Evolutionary conservation across 2,329 filamentous ascomycete species (phyloP).

Genomic region (Xylariaceae sp.): DNA sequence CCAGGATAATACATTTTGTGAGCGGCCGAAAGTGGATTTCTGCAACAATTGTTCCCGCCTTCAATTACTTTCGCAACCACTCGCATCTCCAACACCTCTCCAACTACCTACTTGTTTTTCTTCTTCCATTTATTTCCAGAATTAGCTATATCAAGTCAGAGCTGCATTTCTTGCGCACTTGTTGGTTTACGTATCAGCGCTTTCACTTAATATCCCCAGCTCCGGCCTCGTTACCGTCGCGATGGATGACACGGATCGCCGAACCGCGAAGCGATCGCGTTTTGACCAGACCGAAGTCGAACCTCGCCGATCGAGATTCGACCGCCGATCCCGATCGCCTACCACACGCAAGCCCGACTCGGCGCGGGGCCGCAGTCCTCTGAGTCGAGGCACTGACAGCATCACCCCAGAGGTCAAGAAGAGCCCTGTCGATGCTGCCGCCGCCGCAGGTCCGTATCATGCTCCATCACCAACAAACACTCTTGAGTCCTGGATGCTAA

Average conservation of each 20-base stretch:
- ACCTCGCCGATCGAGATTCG: conserved; percentile 74
- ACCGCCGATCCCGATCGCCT: conserved; percentile 85
- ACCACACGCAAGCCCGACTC: conserved; percentile 61
- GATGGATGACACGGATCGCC: conserved; percentile 76
- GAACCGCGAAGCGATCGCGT: conserved; percentile 74
- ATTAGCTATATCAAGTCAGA: neutral
- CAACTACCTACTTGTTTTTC: neutral
- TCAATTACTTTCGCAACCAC: conserved; percentile 6
- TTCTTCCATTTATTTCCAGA: neutral
- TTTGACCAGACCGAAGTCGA: conserved; percentile 90
- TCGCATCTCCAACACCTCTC: conserved; percentile 15
- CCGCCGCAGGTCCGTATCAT: conserved; percentile 63
- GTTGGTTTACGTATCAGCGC: neutral
- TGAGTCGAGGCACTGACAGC: conserved; percentile 43
- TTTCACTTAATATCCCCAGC: neutral
- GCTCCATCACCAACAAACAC: neutral
- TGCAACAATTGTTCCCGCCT: conserved; percentile 15
- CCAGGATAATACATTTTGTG: conserved; percentile 10
- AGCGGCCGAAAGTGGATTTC: conserved; percentile 12
- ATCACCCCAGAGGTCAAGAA: conserved; percentile 40
- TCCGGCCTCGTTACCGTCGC: conserved; percentile 4
- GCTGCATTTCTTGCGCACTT: neutral
- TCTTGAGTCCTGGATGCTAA: conserved; percentile 23
- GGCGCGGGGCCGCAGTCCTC: conserved; percentile 74
- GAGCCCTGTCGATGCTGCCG: conserved; percentile 60